Conservation (phyloP, 805 yeast species). For the Schizosaccharomyces osmophilus region DNA sequence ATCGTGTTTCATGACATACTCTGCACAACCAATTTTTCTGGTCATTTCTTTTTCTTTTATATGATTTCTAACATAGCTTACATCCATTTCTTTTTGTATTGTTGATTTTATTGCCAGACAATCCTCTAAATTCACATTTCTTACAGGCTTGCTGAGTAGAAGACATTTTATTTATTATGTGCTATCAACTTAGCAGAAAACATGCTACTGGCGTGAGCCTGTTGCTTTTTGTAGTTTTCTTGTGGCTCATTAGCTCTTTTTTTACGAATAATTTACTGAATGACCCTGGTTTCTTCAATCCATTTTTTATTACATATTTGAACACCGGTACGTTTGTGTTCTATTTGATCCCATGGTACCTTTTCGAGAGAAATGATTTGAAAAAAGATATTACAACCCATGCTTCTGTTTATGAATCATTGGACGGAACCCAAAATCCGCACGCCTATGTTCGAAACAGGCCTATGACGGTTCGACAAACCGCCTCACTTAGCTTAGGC, state of each 20-base stretch:
- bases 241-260: constrained; percentile 76
- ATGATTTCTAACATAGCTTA: too few relatives aligned
- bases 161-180: background rate
- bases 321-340: constrained; percentile 68
- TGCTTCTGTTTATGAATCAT: background rate
- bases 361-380: background rate
- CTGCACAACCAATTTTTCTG: too few relatives aligned
- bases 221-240: constrained; percentile 6
- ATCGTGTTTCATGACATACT: too few relatives aligned
- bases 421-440: background rate
- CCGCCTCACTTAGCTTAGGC: constrained; percentile 49
- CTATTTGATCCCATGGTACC: constrained; percentile 26
- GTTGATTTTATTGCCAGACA: too few relatives aligned
- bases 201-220: constrained; percentile 5
- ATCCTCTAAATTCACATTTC: background rate
- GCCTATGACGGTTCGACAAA: constrained; percentile 21
- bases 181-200: background rate
- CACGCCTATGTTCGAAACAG: background rate
- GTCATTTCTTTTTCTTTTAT: too few relatives aligned
- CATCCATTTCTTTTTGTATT: too few relatives aligned
- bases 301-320: constrained; percentile 75
- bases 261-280: constrained; percentile 39
- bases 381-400: background rate
- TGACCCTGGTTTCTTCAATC: constrained; percentile 50
- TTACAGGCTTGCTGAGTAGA: background rate